Evolutionary conservation across 352 stramenopile genomes (phyloP), one percentile per base, ranked within the genome.

Genomic region (Pythium coloratum): DNA sequence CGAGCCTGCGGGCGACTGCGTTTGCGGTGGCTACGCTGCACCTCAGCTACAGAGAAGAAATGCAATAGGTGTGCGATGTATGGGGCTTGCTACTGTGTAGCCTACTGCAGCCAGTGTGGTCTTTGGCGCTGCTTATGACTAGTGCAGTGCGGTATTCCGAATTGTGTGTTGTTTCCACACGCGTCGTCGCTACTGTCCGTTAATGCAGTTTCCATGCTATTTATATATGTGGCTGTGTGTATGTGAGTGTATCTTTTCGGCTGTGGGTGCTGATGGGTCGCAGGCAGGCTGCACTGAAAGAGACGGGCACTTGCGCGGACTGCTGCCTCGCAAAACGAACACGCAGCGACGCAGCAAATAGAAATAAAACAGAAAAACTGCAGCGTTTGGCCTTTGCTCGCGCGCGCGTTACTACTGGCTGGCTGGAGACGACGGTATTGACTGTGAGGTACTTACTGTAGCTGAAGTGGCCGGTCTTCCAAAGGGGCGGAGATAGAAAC

Each of bases 291-390:
- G 46, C 46, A 53, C 20, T 53, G 46, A 53, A 53, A 53, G 46
- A 24, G 38, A 44, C 38, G 38, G 38, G 38, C 38, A 44, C 38
- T 44, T 44, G 46, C 46, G 46, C 46, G 46, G 46, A 53, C 20
- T 16, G 46, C 46, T 53, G 46, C 46, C 46, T 28, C 46, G 46
- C 46, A 53, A 53, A 53, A 53, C 46, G 46, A 53, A 53, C n/a
- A 32, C 20, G 46, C 46, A 16, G 46, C 46, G 46, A 57, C 30
- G 33, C 54, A 49, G 55, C 55, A 61, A 51, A 61, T 61, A 61
- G 55, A 61, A 61, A 53, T 34, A 50, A 61, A 49, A 26, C 55
- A 61, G 55, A 59, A 61, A 42, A 53, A 53, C 46, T 28, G 46
- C 46, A 53, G 46, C 46, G n/a, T 9, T 49, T 49, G 9, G 46